These are phyloP conservation scores for Aspergillus saccharolyticus DNA, from an alignment of 495 filamentous ascomycete genomes.

Conservation along the genomic window DNA sequence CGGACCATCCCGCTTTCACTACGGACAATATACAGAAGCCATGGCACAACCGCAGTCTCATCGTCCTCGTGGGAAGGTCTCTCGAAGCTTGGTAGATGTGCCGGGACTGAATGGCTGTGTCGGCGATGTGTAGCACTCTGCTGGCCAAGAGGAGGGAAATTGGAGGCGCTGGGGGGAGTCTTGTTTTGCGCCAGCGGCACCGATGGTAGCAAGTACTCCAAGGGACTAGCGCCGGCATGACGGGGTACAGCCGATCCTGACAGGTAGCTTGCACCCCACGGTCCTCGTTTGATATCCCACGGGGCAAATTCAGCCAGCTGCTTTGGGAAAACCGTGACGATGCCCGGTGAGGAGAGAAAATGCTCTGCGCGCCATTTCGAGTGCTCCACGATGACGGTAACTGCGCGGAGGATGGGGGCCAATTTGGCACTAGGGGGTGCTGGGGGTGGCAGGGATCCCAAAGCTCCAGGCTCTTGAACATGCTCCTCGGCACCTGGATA, in stretches of 20 bases:
- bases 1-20: constrained; percentile 58
- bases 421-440: constrained; percentile 57
- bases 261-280: constrained; percentile 43
- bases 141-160: constrained; percentile 56
- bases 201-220: constrained; percentile 59
- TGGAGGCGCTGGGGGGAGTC: constrained; percentile 28
- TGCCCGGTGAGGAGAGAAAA: constrained; percentile 71
- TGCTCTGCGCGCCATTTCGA: constrained; percentile 74
- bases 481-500: constrained; percentile 47
- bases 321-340: constrained; percentile 65
- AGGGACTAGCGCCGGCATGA: constrained; percentile 41
- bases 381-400: constrained; percentile 70
- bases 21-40: constrained; percentile 70
- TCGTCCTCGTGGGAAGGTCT: constrained; percentile 51
- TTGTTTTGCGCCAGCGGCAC: constrained; percentile 32
- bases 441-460: constrained; percentile 40
- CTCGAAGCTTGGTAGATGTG: constrained; percentile 33
- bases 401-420: constrained; percentile 70
- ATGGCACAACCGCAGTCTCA: constrained; percentile 76
- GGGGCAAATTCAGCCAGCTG: constrained; percentile 39
- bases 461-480: constrained; percentile 29
- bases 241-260: constrained; percentile 43
- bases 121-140: constrained; percentile 37
- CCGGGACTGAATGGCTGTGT: constrained; percentile 37
- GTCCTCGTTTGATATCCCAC: constrained; percentile 41